Evolutionary conservation across 1,139 yeast species (phyloP), one percentile per base, ranked within the genome.

Genomic region (Geotrichum siamense): DNA sequence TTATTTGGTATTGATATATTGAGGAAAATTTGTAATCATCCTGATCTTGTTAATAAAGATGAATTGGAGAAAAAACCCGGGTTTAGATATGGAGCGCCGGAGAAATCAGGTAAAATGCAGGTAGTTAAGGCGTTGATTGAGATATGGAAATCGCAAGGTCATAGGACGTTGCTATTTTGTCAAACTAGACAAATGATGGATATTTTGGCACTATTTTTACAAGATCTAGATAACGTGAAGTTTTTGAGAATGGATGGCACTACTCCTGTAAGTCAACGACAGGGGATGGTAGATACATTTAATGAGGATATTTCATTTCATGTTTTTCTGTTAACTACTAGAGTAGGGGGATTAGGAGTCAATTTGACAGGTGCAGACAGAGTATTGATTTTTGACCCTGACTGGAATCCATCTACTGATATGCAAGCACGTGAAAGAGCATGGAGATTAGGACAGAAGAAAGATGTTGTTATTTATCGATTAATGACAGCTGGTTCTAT

Each of bases 401-500:
- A 91, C 61, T 91, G 98, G 98, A 91, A 91, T 58, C 98, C 98
- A 0, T 86, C 96, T 0, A 91, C 97, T 0, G 98, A 91, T 67
- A 75, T 91, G 51, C 98, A 91, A 62, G 98, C 98, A 0, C 69
- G 98, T 51, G 98, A 91, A 62, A 67, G 98, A 41, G 97, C 97
- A 0, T 91, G 98, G 98, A 71, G 98, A 53, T 71, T 91, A 50
- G 98, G 98, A 0, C 98, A 91, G 59, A 89, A 83, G 59, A 78
- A 79, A 51, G 96, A 89, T 55, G 96, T 91, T n/a, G 78, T 89
- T 2, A 89, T 91, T 30, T 93, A 89, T 56, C 68, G 98, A 46
- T 66, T 91, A 36, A 86, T 91, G 87, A 84, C 91, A 27, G 87
- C 96, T 0, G 97, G 97, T 0, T 78, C 96, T 0, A 93, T 91